These are phyloP conservation scores for Hymenoscyphus linearis DNA, from an alignment of 2,329 filamentous ascomycete genomes.

Conservation along the genomic window DNA sequence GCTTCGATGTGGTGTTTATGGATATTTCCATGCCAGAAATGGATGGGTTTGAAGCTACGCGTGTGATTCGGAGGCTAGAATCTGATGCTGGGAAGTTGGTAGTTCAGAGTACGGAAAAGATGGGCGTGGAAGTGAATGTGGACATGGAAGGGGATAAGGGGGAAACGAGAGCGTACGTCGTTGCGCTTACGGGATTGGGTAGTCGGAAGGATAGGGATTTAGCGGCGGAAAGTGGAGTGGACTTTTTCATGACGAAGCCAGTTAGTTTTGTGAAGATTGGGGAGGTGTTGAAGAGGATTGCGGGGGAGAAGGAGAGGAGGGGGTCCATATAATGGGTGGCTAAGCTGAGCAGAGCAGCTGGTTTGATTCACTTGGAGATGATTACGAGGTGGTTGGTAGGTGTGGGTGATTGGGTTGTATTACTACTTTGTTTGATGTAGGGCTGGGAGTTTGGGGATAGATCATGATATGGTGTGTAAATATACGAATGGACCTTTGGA, in stretches of 20 bases:
- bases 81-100: constrained; percentile 30
- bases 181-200: constrained; percentile 47
- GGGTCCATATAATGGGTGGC: background rate
- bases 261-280: constrained; percentile 26
- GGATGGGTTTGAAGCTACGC: constrained; percentile 43
- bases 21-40: constrained; percentile 53
- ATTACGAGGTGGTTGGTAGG: too few relatives aligned
- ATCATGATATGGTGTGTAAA: too few relatives aligned
- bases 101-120: background rate
- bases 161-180: constrained; percentile 37
- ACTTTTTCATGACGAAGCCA: constrained; percentile 48
- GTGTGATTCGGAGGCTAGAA: constrained; percentile 43
- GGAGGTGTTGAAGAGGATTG: constrained; percentile 4
- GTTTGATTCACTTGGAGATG: too few relatives aligned
- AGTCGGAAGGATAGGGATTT: constrained; percentile 42
- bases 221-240: constrained; percentile 45
- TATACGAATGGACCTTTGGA: too few relatives aligned
- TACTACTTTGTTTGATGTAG: too few relatives aligned
- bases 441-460: too few relatives aligned
- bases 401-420: too few relatives aligned
- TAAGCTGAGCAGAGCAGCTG: too few relatives aligned
- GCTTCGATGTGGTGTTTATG: constrained; percentile 43
- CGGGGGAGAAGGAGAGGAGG: background rate
- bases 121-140: constrained; percentile 17
- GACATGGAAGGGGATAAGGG: background rate